Conservation (phyloP, 1,284 basidiomycete genomes). For the Apiotrichum sp. region DNA sequence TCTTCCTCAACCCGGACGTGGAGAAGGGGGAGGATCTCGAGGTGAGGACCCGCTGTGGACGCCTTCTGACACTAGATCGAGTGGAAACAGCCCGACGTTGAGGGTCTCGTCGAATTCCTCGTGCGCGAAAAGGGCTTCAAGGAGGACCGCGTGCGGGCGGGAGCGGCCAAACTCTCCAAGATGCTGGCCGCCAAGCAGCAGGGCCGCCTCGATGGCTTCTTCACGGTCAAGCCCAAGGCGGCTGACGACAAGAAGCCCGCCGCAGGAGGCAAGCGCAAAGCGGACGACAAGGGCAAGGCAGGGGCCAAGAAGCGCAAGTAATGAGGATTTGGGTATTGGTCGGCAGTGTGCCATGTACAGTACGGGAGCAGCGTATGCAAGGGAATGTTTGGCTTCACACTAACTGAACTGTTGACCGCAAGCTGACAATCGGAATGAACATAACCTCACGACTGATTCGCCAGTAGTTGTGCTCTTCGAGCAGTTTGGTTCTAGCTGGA, state of each 20-base stretch:
- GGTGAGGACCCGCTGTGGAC: conserved; percentile 48
- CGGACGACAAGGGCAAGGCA: conserved; percentile 29
- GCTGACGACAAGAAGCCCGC: conserved; percentile 24
- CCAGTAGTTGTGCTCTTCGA: too few species aligned
- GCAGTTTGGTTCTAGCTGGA: too few species aligned
- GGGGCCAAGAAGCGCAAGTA: conserved; percentile 37
- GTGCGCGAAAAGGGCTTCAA: conserved; percentile 96
- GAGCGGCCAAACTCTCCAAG: conserved; percentile 85
- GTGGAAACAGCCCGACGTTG: conserved; percentile 89
- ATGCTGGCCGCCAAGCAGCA: conserved; percentile 89
- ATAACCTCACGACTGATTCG: too few species aligned
- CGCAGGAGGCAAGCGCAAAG: conserved; percentile 56
- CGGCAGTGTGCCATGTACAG: too few species aligned
- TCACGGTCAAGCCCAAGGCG: conserved; percentile 62
- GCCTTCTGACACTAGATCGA: conserved; percentile 58
- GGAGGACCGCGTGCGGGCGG: conserved; percentile 92
- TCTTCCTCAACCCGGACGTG: conserved; percentile 87
- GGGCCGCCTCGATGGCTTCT: conserved; percentile 92
- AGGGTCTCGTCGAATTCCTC: conserved; percentile 89
- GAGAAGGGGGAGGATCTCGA: conserved; percentile 79
- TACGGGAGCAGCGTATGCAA: too few species aligned
- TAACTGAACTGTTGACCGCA: too few species aligned
- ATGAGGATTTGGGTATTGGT: too few species aligned
- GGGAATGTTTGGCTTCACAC: too few species aligned
- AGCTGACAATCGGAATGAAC: too few species aligned